Percentiles rank a stretch among this genome's conserved stretches.
phyloP scores from a whole-genome alignment of 768 basidiomycete species.

The Boletus pseudopeckii region DNA sequence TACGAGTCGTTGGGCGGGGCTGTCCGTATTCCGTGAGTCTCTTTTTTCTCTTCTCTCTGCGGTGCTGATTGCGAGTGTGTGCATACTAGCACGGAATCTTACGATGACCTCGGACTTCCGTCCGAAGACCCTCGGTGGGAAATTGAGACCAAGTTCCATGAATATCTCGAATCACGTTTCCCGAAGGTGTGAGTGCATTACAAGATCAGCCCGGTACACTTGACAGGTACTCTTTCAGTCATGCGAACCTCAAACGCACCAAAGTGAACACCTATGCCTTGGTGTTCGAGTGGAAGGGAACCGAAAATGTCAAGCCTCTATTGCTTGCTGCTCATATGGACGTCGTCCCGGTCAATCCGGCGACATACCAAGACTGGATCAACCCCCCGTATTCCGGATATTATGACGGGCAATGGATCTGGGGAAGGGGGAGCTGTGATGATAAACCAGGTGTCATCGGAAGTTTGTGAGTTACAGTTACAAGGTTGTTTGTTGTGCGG shows the following conservation, averaged over 20 bases:
- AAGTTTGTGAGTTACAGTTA: constrained; percentile 29
- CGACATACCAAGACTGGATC: constrained; percentile 44
- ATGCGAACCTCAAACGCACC: constrained; percentile 46
- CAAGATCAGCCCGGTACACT: neutral
- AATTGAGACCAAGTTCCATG: constrained; percentile 24
- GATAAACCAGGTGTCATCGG: constrained; percentile 39
- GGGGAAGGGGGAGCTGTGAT: constrained; percentile 47
- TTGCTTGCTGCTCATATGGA: constrained; percentile 50
- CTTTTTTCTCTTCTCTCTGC: too few species aligned
- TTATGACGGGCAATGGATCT: constrained; percentile 43
- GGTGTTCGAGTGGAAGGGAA: constrained; percentile 59
- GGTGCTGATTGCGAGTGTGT: neutral
- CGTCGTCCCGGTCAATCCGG: constrained; percentile 49
- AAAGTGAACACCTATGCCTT: constrained; percentile 60
- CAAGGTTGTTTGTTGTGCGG: too few species aligned
- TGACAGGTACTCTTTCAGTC: constrained; percentile 30
- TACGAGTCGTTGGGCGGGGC: constrained; percentile 36
- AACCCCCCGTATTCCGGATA: constrained; percentile 50
- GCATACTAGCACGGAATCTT: constrained; percentile 48
- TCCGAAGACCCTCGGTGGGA: constrained; percentile 46
- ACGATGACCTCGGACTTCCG: constrained; percentile 46
- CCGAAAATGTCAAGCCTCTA: constrained; percentile 51
- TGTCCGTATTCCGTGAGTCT: constrained; percentile 32
- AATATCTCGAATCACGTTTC: constrained; percentile 44
- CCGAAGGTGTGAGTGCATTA: constrained; percentile 48